A percentile compares a stretch with the other conserved stretches of the same genome.
phyloP scores from a whole-genome alignment of 2,329 filamentous ascomycete genomes.

The Byssothecium circinans region DNA sequence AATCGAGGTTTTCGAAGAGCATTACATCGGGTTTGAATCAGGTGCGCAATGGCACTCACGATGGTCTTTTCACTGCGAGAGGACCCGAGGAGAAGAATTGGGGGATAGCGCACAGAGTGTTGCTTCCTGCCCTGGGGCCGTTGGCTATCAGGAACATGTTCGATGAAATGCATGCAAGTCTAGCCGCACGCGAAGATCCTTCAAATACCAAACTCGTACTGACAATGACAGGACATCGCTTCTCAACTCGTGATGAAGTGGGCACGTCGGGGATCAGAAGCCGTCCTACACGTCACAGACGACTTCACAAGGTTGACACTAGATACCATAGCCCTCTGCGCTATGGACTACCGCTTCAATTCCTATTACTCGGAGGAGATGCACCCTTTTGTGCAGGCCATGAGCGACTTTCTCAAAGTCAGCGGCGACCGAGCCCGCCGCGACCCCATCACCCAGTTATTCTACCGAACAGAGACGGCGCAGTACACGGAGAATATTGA shows the following conservation, averaged over 20 bases:
- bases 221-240: slow-evolving; percentile 59
- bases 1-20: slow-evolving; percentile 39
- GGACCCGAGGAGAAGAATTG: slow-evolving; percentile 45
- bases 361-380: slow-evolving; percentile 42
- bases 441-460: slow-evolving; percentile 35
- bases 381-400: slow-evolving; percentile 44
- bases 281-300: slow-evolving; percentile 39
- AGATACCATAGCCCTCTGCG: slow-evolving; percentile 43
- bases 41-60: slow-evolving; percentile 42
- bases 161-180: slow-evolving; percentile 44
- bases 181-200: neutral
- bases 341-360: slow-evolving; percentile 48
- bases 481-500: slow-evolving; percentile 60
- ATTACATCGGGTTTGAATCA: slow-evolving; percentile 32
- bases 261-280: slow-evolving; percentile 55
- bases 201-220: neutral
- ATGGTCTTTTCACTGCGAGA: slow-evolving; percentile 47
- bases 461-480: slow-evolving; percentile 37
- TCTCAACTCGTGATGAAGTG: slow-evolving; percentile 68
- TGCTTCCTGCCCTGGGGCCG: slow-evolving; percentile 71
- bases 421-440: slow-evolving; percentile 39
- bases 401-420: slow-evolving; percentile 42
- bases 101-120: slow-evolving; percentile 63
- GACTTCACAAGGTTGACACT: slow-evolving; percentile 45
- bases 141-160: slow-evolving; percentile 70